Evolutionary conservation across 257 asterid species (phyloP).

Genomic region (Forsythia viridissima): DNA sequence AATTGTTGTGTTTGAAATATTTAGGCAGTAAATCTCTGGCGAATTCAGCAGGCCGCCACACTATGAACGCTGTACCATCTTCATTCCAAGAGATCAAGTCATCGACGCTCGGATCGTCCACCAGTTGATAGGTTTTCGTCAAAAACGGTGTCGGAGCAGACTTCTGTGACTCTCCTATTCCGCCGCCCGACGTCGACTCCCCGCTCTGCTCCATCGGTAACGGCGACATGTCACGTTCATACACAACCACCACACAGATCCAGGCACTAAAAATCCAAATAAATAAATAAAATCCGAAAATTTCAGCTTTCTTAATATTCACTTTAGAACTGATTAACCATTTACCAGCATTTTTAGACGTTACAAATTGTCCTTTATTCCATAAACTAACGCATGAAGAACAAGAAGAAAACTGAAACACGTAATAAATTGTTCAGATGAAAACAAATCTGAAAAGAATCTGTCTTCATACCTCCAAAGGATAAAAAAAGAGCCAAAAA

Average conservation of each 20-base stretch:
- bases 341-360: conserved; percentile 1
- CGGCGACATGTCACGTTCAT: conserved; percentile 29
- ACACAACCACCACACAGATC: background rate
- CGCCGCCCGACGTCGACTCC: conserved; percentile 29
- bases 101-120: conserved; percentile 64
- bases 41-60: conserved; percentile 88
- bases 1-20: conserved; percentile 87
- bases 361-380: background rate
- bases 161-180: conserved; percentile 53
- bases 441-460: background rate
- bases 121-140: conserved; percentile 77
- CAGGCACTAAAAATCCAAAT: background rate
- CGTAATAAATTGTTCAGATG: background rate
- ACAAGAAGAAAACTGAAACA: background rate
- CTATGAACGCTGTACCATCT: conserved; percentile 78
- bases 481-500: too few relatives aligned
- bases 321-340: background rate
- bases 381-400: background rate
- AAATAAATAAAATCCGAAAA: background rate
- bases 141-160: conserved; percentile 80
- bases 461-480: background rate
- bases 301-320: background rate
- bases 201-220: conserved; percentile 8
- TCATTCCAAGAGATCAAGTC: conserved; percentile 91
- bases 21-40: conserved; percentile 83